Conservation (phyloP, 345 rosid species). For the Cardamine resedifolia region DNA sequence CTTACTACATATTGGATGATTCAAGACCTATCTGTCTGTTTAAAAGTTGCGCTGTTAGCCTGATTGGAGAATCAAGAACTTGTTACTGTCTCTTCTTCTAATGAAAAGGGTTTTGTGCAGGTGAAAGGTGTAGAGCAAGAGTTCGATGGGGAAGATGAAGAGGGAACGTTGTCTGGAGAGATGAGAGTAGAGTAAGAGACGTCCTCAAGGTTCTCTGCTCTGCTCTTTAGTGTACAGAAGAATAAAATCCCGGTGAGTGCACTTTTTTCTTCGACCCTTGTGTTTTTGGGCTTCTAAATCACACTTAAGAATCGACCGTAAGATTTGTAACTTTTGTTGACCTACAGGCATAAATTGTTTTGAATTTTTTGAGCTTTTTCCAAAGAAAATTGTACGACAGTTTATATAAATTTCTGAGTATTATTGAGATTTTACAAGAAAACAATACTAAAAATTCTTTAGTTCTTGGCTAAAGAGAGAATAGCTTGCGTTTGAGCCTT, state of each 20-base stretch:
- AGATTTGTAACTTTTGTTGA: slow-evolving; percentile 19
- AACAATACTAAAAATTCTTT: not conserved
- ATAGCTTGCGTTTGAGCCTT: not conserved
- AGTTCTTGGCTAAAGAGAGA: not conserved
- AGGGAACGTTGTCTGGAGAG: slow-evolving; percentile 50
- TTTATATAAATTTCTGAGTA: not conserved
- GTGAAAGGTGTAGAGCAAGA: slow-evolving; percentile 93
- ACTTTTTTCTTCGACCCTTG: slow-evolving; percentile 9
- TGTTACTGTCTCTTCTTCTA: not conserved
- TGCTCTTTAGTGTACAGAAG: slow-evolving; percentile 29
- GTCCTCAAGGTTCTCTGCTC: slow-evolving; percentile 4
- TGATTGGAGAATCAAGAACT: not conserved
- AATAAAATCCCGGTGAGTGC: slow-evolving; percentile 17
- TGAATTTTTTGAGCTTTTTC: not conserved
- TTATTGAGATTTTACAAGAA: not conserved
- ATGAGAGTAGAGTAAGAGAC: slow-evolving; percentile 44
- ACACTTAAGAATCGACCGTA: not conserved
- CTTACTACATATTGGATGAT: not conserved
- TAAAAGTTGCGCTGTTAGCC: not conserved
- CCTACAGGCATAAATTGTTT: not conserved
- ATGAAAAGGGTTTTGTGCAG: slow-evolving; percentile 40
- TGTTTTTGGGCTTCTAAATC: not conserved
- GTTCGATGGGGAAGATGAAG: slow-evolving; percentile 68
- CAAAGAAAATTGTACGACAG: not conserved
- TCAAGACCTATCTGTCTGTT: not conserved